Conservation (phyloP, 148 eudicot genomes). For the Heliamphora exappendiculata region DNA sequence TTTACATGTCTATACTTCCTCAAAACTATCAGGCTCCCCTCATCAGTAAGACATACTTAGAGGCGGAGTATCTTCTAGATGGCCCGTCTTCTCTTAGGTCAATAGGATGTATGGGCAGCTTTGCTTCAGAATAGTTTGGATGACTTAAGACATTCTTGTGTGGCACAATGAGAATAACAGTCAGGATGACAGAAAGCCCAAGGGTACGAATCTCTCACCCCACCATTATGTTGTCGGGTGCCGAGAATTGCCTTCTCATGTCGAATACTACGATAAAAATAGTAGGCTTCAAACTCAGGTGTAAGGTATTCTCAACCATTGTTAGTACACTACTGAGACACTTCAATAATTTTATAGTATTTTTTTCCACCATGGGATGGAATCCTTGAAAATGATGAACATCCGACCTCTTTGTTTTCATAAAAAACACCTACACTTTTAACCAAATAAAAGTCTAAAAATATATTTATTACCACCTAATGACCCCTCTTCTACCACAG, state of each 20-base stretch:
- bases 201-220: neutral
- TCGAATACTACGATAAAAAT: neutral
- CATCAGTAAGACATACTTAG: neutral
- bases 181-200: too few species aligned
- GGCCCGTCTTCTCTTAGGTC: neutral
- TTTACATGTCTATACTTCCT: neutral
- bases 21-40: neutral
- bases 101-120: neutral
- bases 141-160: neutral
- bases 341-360: neutral
- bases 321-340: neutral
- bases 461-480: neutral
- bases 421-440: neutral
- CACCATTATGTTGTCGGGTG: constrained; percentile 1
- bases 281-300: neutral
- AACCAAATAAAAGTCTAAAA: neutral
- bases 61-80: neutral
- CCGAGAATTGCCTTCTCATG: neutral
- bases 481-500: neutral
- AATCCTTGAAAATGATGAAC: neutral
- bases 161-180: too few species aligned
- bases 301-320: neutral
- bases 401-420: neutral
- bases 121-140: neutral
- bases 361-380: neutral